These are phyloP conservation scores for Ascochyta koolunga DNA, from an alignment of 2,329 filamentous ascomycete genomes.

Conservation along the genomic window DNA sequence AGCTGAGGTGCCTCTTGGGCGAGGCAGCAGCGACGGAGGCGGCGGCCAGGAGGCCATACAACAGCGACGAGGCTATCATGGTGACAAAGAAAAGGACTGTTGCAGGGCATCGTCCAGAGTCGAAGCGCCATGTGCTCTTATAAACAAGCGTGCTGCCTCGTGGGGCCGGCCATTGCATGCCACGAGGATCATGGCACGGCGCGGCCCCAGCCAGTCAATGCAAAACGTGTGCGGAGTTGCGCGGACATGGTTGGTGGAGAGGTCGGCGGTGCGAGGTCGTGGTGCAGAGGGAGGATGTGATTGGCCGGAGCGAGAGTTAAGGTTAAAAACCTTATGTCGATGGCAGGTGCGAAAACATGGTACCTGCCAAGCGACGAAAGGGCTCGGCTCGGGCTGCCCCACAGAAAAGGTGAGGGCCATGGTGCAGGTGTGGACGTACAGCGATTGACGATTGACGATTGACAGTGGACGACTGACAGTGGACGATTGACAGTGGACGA, in stretches of 20 bases:
- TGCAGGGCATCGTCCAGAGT: neutral
- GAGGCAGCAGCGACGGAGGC: constrained; percentile 22
- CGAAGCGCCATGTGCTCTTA: constrained; percentile 13
- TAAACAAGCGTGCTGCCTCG: too few relatives aligned
- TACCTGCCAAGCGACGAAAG: neutral
- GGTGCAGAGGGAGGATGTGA: neutral
- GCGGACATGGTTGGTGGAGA: constrained; percentile 5
- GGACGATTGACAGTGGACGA: too few relatives aligned
- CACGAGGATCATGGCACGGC: too few relatives aligned
- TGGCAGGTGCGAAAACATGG: too few relatives aligned
- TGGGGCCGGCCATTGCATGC: too few relatives aligned
- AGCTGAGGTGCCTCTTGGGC: constrained; percentile 57
- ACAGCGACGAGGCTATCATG: constrained; percentile 27
- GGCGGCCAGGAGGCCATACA: constrained; percentile 26
- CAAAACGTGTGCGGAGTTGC: constrained; percentile 25
- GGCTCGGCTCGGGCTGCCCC: constrained; percentile 24
- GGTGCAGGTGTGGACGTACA: too few relatives aligned
- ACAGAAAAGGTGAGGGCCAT: too few relatives aligned
- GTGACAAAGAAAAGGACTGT: neutral
- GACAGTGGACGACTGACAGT: too few relatives aligned
- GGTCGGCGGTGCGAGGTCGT: neutral
- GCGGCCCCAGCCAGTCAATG: constrained; percentile 29
- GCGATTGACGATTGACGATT: too few relatives aligned
- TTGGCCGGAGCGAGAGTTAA: too few relatives aligned
- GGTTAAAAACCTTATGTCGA: too few relatives aligned